A percentile compares a stretch with the other conserved stretches of the same genome.
Conservation (phyloP, 352 stramenopile species). For the Phytopythium litorale region DNA sequence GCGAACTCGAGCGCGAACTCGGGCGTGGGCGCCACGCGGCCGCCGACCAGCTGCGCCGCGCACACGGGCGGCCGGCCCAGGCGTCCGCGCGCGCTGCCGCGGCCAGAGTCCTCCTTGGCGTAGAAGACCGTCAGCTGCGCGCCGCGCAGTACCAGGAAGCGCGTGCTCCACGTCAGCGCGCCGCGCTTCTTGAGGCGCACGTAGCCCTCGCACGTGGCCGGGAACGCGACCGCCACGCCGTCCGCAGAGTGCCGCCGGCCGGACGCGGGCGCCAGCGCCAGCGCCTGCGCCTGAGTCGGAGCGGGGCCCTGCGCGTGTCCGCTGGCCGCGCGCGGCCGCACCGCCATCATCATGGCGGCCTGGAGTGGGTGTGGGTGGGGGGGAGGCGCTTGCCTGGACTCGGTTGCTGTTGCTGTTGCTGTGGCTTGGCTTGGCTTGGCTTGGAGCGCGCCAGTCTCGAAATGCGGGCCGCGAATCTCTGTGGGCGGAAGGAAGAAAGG, state of each 20-base stretch:
- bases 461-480: too few relatives aligned
- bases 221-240: neutral
- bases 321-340: neutral
- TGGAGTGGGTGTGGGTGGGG: too few relatives aligned
- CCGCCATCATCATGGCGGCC: slow-evolving; percentile 1
- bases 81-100: neutral
- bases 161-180: slow-evolving; percentile 56
- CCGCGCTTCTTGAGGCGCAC: slow-evolving; percentile 55
- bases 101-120: slow-evolving; percentile 49
- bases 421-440: neutral
- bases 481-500: too few relatives aligned
- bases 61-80: slow-evolving; percentile 16
- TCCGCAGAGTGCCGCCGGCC: slow-evolving; percentile 1
- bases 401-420: too few relatives aligned
- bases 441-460: too few relatives aligned
- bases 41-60: slow-evolving; percentile 29
- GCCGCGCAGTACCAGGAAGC: slow-evolving; percentile 51
- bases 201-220: slow-evolving; percentile 41
- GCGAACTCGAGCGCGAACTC: slow-evolving; percentile 48
- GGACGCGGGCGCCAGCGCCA: neutral
- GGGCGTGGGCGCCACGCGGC: slow-evolving; percentile 35
- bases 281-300: too few relatives aligned
- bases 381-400: neutral
- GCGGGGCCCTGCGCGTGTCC: neutral
- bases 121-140: slow-evolving; percentile 41